A percentile compares a stretch with the other conserved stretches of the same genome.
Evolutionary conservation across 768 basidiomycete species (phyloP).

Genomic region (Mrakia blollopis): DNA sequence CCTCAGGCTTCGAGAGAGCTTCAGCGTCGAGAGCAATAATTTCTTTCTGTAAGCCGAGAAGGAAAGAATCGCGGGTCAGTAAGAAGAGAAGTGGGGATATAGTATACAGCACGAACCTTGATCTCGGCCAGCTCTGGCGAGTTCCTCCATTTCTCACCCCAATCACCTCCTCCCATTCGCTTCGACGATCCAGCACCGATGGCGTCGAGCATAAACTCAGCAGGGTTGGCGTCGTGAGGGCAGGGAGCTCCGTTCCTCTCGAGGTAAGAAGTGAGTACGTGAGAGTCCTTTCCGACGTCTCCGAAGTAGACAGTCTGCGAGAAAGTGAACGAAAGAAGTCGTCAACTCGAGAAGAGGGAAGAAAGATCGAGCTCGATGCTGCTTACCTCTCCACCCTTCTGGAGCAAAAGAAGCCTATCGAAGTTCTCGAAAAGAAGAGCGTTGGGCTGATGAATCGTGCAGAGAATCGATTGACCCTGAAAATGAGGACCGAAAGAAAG

Average conservation of each 20-base stretch:
- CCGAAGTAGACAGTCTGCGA: conserved; percentile 68
- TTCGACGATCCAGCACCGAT: conserved; percentile 60
- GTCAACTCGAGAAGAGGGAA: conserved; percentile 57
- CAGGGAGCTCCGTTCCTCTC: conserved; percentile 66
- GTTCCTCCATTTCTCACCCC: conserved; percentile 78
- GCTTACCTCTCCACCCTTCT: conserved; percentile 60
- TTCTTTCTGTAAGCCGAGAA: conserved; percentile 38
- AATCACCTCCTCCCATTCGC: conserved; percentile 67
- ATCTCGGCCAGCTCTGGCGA: conserved; percentile 56
- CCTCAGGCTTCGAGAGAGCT: conserved; percentile 31
- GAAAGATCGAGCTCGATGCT: too few relatives aligned
- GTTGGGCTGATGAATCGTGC: conserved; percentile 61
- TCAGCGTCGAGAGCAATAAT: conserved; percentile 49
- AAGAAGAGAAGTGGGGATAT: too few relatives aligned
- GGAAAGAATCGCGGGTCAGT: too few relatives aligned
- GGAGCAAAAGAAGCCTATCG: conserved; percentile 69
- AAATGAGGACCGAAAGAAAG: too few relatives aligned
- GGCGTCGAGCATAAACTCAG: conserved; percentile 55
- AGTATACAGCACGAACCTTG: conserved; percentile 30
- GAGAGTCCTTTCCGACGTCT: conserved; percentile 53
- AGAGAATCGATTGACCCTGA: conserved; percentile 11
- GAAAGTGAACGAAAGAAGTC: conserved; percentile 67
- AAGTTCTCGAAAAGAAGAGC: conserved; percentile 79
- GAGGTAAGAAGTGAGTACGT: conserved; percentile 68
- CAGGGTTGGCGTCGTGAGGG: conserved; percentile 64